Conservation (phyloP, 768 basidiomycete genomes). For the Suillus clintonianus region DNA sequence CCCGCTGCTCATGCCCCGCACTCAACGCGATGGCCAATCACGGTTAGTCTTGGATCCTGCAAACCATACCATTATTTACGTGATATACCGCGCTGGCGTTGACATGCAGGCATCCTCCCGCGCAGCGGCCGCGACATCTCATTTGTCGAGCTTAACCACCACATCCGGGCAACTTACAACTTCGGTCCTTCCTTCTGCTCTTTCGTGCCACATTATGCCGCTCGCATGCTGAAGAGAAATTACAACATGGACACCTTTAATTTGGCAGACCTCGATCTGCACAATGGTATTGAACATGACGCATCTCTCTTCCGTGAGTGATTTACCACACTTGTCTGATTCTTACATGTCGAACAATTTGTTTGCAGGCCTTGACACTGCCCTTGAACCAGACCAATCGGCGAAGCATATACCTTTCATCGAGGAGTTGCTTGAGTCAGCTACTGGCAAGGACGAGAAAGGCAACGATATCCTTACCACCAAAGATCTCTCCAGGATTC, state of each 20-base stretch:
- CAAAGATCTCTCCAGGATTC: conserved; percentile 60
- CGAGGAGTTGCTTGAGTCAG: conserved; percentile 57
- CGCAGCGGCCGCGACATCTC: conserved; percentile 71
- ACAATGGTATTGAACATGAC: conserved; percentile 57
- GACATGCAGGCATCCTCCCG: conserved; percentile 41
- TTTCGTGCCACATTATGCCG: conserved; percentile 64
- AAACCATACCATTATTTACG: not conserved
- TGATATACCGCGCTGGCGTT: not conserved
- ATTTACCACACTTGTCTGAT: not conserved
- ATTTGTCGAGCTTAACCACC: conserved; percentile 48
- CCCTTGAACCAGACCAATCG: conserved; percentile 51
- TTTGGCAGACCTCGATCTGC: conserved; percentile 65
- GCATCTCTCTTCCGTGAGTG: conserved; percentile 35
- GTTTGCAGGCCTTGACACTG: conserved; percentile 54
- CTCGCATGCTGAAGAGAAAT: conserved; percentile 54
- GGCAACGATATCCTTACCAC: conserved; percentile 50
- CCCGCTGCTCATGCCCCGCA: conserved; percentile 72
- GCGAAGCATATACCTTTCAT: conserved; percentile 51
- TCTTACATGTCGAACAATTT: not conserved
- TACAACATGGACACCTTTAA: conserved; percentile 63
- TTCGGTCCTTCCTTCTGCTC: conserved; percentile 67
- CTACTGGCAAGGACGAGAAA: conserved; percentile 57
- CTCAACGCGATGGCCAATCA: conserved; percentile 85
- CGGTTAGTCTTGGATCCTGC: conserved; percentile 44
- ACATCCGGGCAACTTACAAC: conserved; percentile 63